These are phyloP conservation scores for Agaricus sinodeliciosus DNA, from an alignment of 768 basidiomycete genomes.

Conservation along the genomic window DNA sequence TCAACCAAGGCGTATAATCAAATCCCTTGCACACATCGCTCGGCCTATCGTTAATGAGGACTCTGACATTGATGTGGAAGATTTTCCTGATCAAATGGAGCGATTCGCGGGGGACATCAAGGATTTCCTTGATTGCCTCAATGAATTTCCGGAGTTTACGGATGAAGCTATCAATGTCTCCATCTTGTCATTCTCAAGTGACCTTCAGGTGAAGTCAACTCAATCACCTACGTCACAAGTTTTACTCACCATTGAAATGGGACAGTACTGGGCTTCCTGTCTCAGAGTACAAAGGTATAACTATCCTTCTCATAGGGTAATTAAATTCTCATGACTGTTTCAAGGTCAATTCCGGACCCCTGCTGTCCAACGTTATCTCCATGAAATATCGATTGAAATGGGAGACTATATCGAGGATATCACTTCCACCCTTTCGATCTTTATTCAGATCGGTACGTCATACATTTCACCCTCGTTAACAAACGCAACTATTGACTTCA, in stretches of 20 bases:
- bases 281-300: conserved; percentile 53
- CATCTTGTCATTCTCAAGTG: conserved; percentile 60
- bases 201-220: conserved; percentile 46
- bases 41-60: conserved; percentile 46
- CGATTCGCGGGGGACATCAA: conserved; percentile 57
- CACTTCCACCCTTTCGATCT: conserved; percentile 60
- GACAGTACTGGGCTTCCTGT: conserved; percentile 73
- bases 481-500: neutral
- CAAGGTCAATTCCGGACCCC: conserved; percentile 67
- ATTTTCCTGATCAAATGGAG: conserved; percentile 60
- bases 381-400: conserved; percentile 69
- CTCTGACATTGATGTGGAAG: conserved; percentile 47
- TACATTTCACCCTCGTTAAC: neutral
- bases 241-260: neutral
- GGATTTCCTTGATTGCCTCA: conserved; percentile 62
- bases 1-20: conserved; percentile 26
- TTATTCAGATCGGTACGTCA: conserved; percentile 65
- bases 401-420: conserved; percentile 69
- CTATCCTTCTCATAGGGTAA: neutral
- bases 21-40: conserved; percentile 41
- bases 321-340: neutral
- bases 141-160: conserved; percentile 75
- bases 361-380: conserved; percentile 67
- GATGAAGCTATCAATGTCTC: conserved; percentile 68
- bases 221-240: neutral